Conservation (phyloP, 1,139 yeast species). For the Debaryomyces nepalensis region DNA sequence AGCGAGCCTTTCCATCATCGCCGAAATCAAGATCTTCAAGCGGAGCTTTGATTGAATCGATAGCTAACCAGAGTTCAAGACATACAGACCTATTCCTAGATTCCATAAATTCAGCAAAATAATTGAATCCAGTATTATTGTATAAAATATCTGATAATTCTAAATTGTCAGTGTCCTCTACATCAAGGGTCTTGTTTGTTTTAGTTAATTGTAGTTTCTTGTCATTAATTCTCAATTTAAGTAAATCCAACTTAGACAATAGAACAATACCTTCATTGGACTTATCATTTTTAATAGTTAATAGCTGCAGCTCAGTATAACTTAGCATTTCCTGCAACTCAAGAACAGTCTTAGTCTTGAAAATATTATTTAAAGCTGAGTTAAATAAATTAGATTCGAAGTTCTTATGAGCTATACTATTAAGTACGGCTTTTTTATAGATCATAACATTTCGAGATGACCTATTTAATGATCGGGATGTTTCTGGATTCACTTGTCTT, state of each 20-base stretch:
- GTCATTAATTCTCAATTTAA: constrained; percentile 18
- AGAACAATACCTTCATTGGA: constrained; percentile 2
- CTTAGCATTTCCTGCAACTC: constrained; percentile 29
- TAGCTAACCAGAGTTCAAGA: constrained; percentile 68
- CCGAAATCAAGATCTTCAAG: constrained; percentile 52
- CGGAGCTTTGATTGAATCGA: constrained; percentile 74
- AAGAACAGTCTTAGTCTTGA: constrained; percentile 22
- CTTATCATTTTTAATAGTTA: constrained; percentile 6
- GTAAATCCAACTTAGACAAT: constrained; percentile 17
- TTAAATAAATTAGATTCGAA: constrained; percentile 46
- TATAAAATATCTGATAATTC: constrained; percentile 25
- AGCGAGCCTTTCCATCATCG: constrained; percentile 26
- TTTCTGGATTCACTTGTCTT: constrained; percentile 14
- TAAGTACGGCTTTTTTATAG: constrained; percentile 14
- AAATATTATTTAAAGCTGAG: constrained; percentile 39
- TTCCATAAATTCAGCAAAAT: constrained; percentile 62
- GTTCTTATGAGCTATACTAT: constrained; percentile 23
- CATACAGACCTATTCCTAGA: constrained; percentile 45
- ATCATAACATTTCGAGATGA: constrained; percentile 9
- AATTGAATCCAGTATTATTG: constrained; percentile 51
- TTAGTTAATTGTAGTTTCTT: constrained; percentile 11
- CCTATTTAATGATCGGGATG: constrained; percentile 7
- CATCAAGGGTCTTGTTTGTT: constrained; percentile 3
- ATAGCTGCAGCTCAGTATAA: constrained; percentile 25
- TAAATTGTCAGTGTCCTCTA: constrained; percentile 8